Conservation (phyloP, 2,329 filamentous ascomycete genomes). For the Malbranchea zuffiana region DNA sequence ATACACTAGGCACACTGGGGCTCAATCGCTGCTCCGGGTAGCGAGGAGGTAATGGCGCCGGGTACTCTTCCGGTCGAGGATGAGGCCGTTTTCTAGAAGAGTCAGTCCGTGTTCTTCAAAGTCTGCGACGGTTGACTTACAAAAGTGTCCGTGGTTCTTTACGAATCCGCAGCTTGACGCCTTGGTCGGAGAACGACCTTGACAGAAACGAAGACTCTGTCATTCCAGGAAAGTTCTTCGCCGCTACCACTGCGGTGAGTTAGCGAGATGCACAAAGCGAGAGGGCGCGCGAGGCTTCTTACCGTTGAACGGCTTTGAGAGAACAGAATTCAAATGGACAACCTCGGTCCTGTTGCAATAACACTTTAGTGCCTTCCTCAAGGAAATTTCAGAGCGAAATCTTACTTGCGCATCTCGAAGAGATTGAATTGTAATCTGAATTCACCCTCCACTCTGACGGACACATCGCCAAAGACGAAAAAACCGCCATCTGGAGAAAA, state of each 20-base stretch:
- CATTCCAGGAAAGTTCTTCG: slow-evolving; percentile 69
- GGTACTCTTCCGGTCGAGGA: slow-evolving; percentile 31
- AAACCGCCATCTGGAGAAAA: slow-evolving; percentile 57
- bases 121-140: slow-evolving; percentile 14
- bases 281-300: too few species aligned
- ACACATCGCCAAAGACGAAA: slow-evolving; percentile 85
- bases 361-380: background rate
- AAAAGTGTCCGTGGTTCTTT: slow-evolving; percentile 62
- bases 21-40: slow-evolving; percentile 7
- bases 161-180: slow-evolving; percentile 67
- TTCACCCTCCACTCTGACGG: slow-evolving; percentile 60
- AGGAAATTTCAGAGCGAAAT: slow-evolving; percentile 4
- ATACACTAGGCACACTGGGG: slow-evolving; percentile 1
- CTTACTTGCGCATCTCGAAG: slow-evolving; percentile 58
- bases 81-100: slow-evolving; percentile 29
- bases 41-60: slow-evolving; percentile 14
- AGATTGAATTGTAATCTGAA: slow-evolving; percentile 68
- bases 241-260: slow-evolving; percentile 28
- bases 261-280: background rate
- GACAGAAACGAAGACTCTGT: slow-evolving; percentile 72
- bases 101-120: slow-evolving; percentile 9
- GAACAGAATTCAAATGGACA: slow-evolving; percentile 43
- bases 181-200: slow-evolving; percentile 74
- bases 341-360: slow-evolving; percentile 30
- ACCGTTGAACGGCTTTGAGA: slow-evolving; percentile 60